Base-by-base conservation (phyloP, 192 early-diverging fungal species). In the Backusella liffmaniae region DNA sequence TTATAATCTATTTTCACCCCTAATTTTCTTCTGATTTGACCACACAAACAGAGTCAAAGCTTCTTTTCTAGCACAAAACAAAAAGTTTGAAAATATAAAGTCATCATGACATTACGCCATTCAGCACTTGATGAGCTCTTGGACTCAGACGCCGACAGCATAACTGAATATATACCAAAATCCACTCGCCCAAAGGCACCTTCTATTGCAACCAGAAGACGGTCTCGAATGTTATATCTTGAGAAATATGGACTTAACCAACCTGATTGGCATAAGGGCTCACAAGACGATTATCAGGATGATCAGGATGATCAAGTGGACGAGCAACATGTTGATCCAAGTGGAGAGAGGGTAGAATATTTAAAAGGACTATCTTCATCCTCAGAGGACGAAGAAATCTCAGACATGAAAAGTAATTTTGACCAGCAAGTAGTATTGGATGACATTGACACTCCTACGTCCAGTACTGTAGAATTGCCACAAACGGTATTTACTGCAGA, bases 161-260 rank as follows among this genome's bases (percentile, higher is more conserved):
- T 69, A 1, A 41, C 36, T 41, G 42, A 49, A 46, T 21, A 44
- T 30, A 30, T 44, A 15, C 41, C 26, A 71, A 15, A 26, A 16
- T 7, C 26, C 7, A 18, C 26, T 29, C 70, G 39, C 8, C 23
- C 41, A 71, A 29, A 49, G 29, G 42, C 39, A 34, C 36, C 39
- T 44, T 46, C 70, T 10, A 49, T 71, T 5, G 41, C 41, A 5
- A 62, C 73, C 6, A 37, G 65, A 42, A n/a, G 73, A 35, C 75
- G 74, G 44, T 79, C 78, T 46, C 73, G 68, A 71, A 35, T 75
- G 36, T 23, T 79, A 15, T 79, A 79, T 36, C 36, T 68, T 3
- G 78, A 79, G 66, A 74, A 74, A 37, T 79, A 79, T 72, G 78
- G 78, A 16, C 46, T 79, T 5, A 75, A 49, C 1, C 51, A 73